Percentiles rank a stretch among this genome's conserved stretches.
Evolutionary conservation across 1,284 basidiomycete genomes (phyloP).

Genomic region (Malassezia equina): DNA sequence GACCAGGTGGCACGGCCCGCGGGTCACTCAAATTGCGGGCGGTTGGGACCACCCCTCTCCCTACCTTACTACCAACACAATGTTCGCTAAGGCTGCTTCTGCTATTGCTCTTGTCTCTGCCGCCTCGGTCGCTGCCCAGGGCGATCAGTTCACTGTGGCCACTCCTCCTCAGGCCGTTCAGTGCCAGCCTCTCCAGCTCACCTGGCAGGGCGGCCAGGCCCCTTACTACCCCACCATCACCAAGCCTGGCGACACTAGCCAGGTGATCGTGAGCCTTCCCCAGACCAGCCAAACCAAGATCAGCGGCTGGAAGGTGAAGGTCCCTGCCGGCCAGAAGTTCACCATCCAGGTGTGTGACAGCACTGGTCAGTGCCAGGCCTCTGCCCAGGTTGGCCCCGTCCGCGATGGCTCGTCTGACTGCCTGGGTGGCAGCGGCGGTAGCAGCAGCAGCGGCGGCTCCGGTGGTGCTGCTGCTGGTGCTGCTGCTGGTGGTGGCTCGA

Average conservation of each 20-base stretch:
- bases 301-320: constrained; percentile 19
- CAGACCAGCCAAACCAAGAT: not conserved
- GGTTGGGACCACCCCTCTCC: not conserved
- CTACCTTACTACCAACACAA: constrained; percentile 1
- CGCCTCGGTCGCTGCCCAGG: constrained; percentile 11
- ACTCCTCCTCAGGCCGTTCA: constrained; percentile 19
- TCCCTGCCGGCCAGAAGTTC: constrained; percentile 13
- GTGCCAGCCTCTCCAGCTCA: constrained; percentile 22
- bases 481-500: not conserved
- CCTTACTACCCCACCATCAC: constrained; percentile 21
- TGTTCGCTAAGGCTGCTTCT: constrained; percentile 17
- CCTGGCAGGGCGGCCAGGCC: constrained; percentile 19
- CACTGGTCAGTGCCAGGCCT: constrained; percentile 8
- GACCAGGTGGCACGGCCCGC: constrained; percentile 5
- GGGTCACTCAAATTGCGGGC: constrained; percentile 9
- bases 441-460: not conserved
- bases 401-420: constrained; percentile 1
- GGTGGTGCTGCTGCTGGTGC: constrained; percentile 8
- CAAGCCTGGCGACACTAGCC: not conserved
- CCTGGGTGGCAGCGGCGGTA: not conserved
- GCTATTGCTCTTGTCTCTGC: constrained; percentile 13
- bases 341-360: constrained; percentile 19
- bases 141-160: constrained; percentile 12
- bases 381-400: not conserved
- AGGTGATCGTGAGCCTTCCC: not conserved